A percentile compares a stretch with the other conserved stretches of the same genome.
Evolutionary conservation across 805 yeast genomes (phyloP).

Genomic region (Cyberlindnera suaveolens): DNA sequence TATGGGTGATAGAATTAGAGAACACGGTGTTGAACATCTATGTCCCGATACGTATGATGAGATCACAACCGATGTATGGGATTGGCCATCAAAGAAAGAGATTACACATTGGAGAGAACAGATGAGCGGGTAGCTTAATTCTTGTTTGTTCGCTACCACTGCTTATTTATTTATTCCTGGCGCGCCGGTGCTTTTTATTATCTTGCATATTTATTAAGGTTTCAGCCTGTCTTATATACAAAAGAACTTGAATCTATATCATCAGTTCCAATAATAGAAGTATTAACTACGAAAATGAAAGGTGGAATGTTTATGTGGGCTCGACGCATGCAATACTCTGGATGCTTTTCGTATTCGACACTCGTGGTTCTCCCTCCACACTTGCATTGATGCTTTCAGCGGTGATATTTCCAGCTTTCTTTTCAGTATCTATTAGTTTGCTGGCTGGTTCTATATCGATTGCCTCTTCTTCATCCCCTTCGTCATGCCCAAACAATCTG

Average conservation of each 20-base stretch:
- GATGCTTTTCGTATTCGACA: background rate
- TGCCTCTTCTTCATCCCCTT: constrained; percentile 8
- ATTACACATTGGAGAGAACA: constrained; percentile 14
- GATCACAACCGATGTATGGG: constrained; percentile 22
- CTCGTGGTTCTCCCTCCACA: background rate
- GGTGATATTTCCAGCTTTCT: background rate
- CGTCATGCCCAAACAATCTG: constrained; percentile 20
- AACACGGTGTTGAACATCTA: constrained; percentile 24
- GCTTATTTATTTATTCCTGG: constrained; percentile 2
- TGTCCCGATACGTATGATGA: constrained; percentile 8
- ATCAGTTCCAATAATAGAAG: no score
- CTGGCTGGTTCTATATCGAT: constrained; percentile 1
- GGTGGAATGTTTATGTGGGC: no score
- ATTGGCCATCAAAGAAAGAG: constrained; percentile 30
- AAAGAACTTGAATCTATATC: no score
- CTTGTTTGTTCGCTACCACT: background rate
- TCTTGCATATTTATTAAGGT: background rate
- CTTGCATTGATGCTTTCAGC: background rate
- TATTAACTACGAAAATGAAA: no score
- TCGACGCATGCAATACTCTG: no score
- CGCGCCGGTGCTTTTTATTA: background rate
- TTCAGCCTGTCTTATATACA: background rate
- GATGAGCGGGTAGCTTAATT: background rate
- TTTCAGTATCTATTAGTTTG: background rate
- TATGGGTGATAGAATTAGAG: constrained; percentile 30